Evolutionary conservation across 2,329 filamentous ascomycete genomes (phyloP), one percentile per base, ranked within the genome.

Genomic region (Epicoccum sorghinum): DNA sequence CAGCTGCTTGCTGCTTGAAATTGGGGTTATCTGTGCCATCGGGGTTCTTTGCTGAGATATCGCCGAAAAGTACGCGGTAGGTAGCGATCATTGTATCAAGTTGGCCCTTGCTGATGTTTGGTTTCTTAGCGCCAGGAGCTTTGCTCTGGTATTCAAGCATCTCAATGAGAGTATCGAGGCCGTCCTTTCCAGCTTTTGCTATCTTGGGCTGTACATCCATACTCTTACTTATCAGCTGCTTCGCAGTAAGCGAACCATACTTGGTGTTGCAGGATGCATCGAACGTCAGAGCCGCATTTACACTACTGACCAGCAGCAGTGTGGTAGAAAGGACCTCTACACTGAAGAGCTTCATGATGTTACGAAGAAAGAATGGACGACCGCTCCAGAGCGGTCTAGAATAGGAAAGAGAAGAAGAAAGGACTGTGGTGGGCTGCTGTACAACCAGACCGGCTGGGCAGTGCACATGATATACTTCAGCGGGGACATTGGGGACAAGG

Each of bases 191-290:
- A 27, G 55, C 49, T 23, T 54, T 55, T 8, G 55, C 55, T 4
- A 58, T 30, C 12, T 47, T 48, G 1, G 55, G 50, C 13, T 54
- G 51, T 3, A 58, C 36, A 5, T 55, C 38, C 18, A 58, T 55
- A 18, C 55, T 58, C 32, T 55, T 58, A 9, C 51, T 37, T 7
- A 58, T 47, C 18, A 54, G 22, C 33, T 58, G 50, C 38, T 58
- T 58, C 7, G 50, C 55, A 4, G 50, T 58, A 5, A 58, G 50
- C 13, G 42, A 29, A 7, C 55, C 55, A 36, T 58, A 58, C 30
- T 43, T 58, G n/a, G 46, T 54, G 30, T 55, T 54, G 12, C 55
- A 58, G 1, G 55, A 55, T 5, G 33, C 27, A 24, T 58, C 55
- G 14, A 46, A 58, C 14, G 41, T 50, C 46, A 58, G 39, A 30